phyloP scores from a whole-genome alignment of 164 flowering plant species.

The Chimonanthus praecox region DNA sequence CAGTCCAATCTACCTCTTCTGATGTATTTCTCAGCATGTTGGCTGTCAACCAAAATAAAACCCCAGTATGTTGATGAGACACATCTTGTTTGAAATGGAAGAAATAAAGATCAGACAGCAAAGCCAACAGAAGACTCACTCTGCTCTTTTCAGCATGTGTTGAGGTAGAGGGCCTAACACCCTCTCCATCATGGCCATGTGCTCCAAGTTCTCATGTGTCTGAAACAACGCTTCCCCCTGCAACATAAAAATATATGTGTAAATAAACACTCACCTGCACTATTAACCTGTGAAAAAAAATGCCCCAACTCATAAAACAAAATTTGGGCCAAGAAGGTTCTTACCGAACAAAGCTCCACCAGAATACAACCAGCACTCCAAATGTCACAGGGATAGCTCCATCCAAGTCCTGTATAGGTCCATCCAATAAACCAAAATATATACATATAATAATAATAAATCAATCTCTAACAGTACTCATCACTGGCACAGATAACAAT shows the following conservation, averaged over 20 bases:
- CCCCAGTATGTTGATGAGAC: neutral
- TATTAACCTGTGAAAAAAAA: neutral
- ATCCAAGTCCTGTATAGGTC: constrained; percentile 53
- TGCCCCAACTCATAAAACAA: neutral
- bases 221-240: constrained; percentile 82
- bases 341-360: constrained; percentile 77
- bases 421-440: no score
- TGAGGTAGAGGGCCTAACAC: constrained; percentile 64
- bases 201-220: constrained; percentile 72
- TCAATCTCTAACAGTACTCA: no score
- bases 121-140: constrained; percentile 25
- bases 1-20: constrained; percentile 58
- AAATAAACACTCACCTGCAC: neutral
- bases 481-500: neutral
- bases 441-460: no score
- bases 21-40: constrained; percentile 62
- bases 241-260: neutral
- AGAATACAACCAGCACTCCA: constrained; percentile 86
- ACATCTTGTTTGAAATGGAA: neutral
- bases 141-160: constrained; percentile 62
- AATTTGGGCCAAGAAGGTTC: neutral
- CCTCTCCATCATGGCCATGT: constrained; percentile 81
- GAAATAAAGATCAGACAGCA: neutral
- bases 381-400: constrained; percentile 79
- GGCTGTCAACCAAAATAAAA: constrained; percentile 24